Base-by-base conservation (phyloP, 148 eudicot genomes). In the Camellia japonica region DNA sequence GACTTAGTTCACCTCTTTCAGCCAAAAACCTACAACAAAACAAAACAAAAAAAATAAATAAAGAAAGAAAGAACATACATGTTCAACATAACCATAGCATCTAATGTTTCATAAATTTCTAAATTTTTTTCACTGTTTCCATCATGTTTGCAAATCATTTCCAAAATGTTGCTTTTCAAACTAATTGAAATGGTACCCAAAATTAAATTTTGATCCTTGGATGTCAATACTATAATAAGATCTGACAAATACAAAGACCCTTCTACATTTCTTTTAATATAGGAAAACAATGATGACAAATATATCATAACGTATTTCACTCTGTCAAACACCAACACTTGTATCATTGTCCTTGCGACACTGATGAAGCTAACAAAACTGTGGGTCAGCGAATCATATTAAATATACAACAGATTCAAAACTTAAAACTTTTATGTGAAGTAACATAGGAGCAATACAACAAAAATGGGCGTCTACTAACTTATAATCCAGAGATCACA, bases 1-100 rank as follows among this genome's bases (percentile, higher is more conserved):
- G 82, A 77, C 81, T 77, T 66, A 93, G 76, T 12, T 94, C 92
- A 82, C 95, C 97, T 78, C 92, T 81, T 87, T 96, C 97, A 51
- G 90, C 91, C 86, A 96, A 88, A 85, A 84, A 96, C 88, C 99
- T 94, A 82, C 77, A 74, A 43, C 55, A 75, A 68, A 13, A 47
- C 4, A 74, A 75, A 20, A 6, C 4, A 7, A 30, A 14, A 41
- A 3, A 0, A 43, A n/a, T 44, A 49, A 69, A 44, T 2, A 43
- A 55, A 42, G 11, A n/a, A 42, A 23, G 14, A 13, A 23, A 55
- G 19, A 62, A 16, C 7, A 1, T 16, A 5, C 3, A 42, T 13
- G 3, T 18, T 49, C 59, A 71, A 47, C 41, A 71, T n/a, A 14
- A 3, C 71, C 41, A 71, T n/a, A 14, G 8, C 71, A 14, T 68